Evolutionary conservation across 768 basidiomycete genomes (phyloP).

Genomic region (Dentipellis fragilis): DNA sequence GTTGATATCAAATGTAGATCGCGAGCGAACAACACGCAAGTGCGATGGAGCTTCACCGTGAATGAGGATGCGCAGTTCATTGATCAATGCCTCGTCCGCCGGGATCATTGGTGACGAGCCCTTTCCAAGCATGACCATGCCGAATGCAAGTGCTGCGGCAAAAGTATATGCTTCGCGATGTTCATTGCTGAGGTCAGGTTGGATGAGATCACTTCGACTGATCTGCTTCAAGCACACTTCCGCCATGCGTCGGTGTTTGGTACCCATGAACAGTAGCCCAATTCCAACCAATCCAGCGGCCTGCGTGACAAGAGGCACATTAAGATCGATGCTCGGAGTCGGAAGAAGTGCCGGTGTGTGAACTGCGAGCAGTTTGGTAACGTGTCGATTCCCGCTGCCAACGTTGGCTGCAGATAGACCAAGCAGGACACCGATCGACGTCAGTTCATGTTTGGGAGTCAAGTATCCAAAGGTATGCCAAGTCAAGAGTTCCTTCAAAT

Average conservation of each 20-base stretch:
- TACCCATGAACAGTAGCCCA: slow-evolving; percentile 84
- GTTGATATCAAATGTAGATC: slow-evolving; percentile 66
- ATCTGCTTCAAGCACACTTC: slow-evolving; percentile 86
- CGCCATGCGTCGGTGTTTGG: slow-evolving; percentile 82
- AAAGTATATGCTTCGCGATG: slow-evolving; percentile 90
- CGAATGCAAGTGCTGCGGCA: slow-evolving; percentile 82
- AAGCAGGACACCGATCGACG: slow-evolving; percentile 85
- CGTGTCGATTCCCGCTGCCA: slow-evolving; percentile 75
- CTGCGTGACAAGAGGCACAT: slow-evolving; percentile 84
- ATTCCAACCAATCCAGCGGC: slow-evolving; percentile 81
- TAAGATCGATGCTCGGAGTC: slow-evolving; percentile 76
- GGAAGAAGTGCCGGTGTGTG: slow-evolving; percentile 92
- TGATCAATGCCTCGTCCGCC: slow-evolving; percentile 63
- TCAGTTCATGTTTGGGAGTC: slow-evolving; percentile 92
- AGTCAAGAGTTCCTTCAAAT: slow-evolving; percentile 79
- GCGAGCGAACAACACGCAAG: slow-evolving; percentile 24
- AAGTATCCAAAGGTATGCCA: slow-evolving; percentile 96
- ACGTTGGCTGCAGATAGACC: slow-evolving; percentile 89
- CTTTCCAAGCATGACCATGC: slow-evolving; percentile 92
- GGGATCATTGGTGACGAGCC: slow-evolving; percentile 54
- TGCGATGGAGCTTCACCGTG: slow-evolving; percentile 54
- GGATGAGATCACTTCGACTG: slow-evolving; percentile 63
- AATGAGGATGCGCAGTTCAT: slow-evolving; percentile 62
- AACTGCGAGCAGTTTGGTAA: slow-evolving; percentile 86
- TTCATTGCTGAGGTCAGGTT: slow-evolving; percentile 78